Base-by-base conservation (phyloP, 169 alveolate species). In the Plasmodium billcollinsi region DNA sequence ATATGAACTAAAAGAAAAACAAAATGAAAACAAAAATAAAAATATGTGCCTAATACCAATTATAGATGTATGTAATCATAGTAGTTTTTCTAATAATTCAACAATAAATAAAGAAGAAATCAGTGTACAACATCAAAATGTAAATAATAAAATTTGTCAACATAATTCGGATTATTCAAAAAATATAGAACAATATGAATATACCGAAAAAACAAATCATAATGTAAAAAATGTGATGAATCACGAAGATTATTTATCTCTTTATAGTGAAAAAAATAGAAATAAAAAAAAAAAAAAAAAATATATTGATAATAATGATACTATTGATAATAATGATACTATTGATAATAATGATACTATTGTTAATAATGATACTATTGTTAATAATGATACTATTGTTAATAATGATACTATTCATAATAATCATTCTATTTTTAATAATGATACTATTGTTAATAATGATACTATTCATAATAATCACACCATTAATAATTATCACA, bases 1-100 rank as follows among this genome's bases (percentile, higher is more conserved):
- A 21, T 83, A 70, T 69, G 91, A 83, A 73, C 69, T 70, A 43
- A 62, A 61, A 52, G 91, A 83, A 83, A 83, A 59, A 56, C 74
- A 83, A 24, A 49, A 24, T 6, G 91, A 83, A 83, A 49, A 49
- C 12, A 85, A 83, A 70, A 83, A 83, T 47, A 83, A 45, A 52
- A 47, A 69, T 33, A 83, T 83, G 91, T 83, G 91, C 21, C 50
- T 83, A 70, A 83, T 83, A 54, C 91, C 91, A 9, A 29, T 83
- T 7, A 83, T 83, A 69, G 91, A 83, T 62, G 61, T 83, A 20
- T 83, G 91, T 45, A 83, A 83, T 73, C 91, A 83, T 26, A 83
- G 74, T 62, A 83, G 18, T 63, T 26, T 58, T 26, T 39, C 29
- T 29, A 49, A 6, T 14, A 83, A 83, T 73, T 56, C 86, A 59